Evolutionary conservation across 345 rosid genomes (phyloP), one percentile per base, ranked within the genome.

Genomic region (Eucalyptus rudis): DNA sequence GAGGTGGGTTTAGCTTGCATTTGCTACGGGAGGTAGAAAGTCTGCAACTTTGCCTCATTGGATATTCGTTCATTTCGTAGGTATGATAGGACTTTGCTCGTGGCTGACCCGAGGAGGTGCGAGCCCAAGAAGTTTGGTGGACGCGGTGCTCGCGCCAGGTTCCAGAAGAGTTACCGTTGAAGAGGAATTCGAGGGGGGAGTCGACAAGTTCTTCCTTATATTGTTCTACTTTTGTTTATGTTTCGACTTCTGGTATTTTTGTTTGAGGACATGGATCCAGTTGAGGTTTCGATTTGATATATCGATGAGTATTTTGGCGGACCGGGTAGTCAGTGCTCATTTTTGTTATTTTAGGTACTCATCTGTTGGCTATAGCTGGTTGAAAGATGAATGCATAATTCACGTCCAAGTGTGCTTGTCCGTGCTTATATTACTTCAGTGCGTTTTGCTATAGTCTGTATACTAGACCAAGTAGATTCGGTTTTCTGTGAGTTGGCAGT

Each of bases 61-160:
- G 31, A 24, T 89, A 17, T 85, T 66, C 20, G 29, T 50, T 17
- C 56, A 44, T 86, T 79, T 40, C 27, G 33, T 86, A 89, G 90
- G 88, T 89, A 89, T 44, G 99, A 97, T 45, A 92, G 99, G 95
- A 97, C 99, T 52, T 87, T 97, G 87, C 96, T 97, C 3, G 99
- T 97, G 12, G 99, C 98, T 10, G 99, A 97, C 90, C 98, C 99
- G 3, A 94, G 99, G 87, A 91, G 99, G 49, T 97, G 99, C 91
- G 98, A 97, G 98, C 97, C 99, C 25, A 97, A 97, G 96, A 97
- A 97, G 95, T 97, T 97, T 54, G 99, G 99, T 89, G 99, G 99
- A 64, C 96, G 95, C 76, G 98, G 99, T 90, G 98, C 98, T 80
- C 94, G 99, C 87, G 94, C 99, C 22, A 95, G 98, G 92, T 97